phyloP scores from a whole-genome alignment of 2,329 filamentous ascomycete species.

The Grosmannia huntii region DNA sequence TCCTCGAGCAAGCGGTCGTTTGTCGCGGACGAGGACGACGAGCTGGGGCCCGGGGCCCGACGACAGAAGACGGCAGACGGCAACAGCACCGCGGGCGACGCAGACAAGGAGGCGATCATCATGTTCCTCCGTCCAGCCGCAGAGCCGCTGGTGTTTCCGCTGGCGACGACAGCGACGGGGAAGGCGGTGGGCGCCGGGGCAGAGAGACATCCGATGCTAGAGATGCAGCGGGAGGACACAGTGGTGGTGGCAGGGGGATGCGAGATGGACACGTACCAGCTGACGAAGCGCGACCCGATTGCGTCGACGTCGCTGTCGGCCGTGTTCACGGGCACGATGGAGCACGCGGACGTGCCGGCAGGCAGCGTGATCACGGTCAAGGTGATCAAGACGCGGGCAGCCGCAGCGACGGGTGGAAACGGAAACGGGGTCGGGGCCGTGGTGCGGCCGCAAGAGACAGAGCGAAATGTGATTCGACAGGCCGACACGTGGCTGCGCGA shows the following conservation, averaged over 20 bases:
- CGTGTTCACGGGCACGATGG: constrained; percentile 35
- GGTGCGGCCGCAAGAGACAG: constrained; percentile 34
- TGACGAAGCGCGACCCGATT: constrained; percentile 44
- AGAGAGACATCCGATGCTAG: constrained; percentile 38
- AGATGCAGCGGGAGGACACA: constrained; percentile 36
- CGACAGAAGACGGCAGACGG: constrained; percentile 21
- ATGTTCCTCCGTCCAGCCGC: constrained; percentile 13
- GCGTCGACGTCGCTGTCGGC: constrained; percentile 40
- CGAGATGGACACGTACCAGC: constrained; percentile 39
- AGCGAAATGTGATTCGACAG: constrained; percentile 44
- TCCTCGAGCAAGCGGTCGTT: constrained; percentile 40
- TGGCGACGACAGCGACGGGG: too few species aligned
- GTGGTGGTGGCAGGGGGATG: constrained; percentile 34
- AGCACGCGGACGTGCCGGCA: constrained; percentile 34
- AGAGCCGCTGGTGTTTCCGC: too few species aligned
- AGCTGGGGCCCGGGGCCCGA: constrained; percentile 18
- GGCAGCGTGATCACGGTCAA: constrained; percentile 47
- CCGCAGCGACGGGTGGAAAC: constrained; percentile 18
- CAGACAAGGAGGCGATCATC: constrained; percentile 10
- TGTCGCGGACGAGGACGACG: constrained; percentile 28
- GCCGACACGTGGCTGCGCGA: constrained; percentile 49
- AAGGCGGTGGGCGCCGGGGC: too few species aligned
- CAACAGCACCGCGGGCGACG: not conserved
- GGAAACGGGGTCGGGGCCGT: constrained; percentile 18
- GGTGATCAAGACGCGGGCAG: constrained; percentile 41